Base-by-base conservation (phyloP, 768 basidiomycete species). In the Phanerochaete sordida region DNA sequence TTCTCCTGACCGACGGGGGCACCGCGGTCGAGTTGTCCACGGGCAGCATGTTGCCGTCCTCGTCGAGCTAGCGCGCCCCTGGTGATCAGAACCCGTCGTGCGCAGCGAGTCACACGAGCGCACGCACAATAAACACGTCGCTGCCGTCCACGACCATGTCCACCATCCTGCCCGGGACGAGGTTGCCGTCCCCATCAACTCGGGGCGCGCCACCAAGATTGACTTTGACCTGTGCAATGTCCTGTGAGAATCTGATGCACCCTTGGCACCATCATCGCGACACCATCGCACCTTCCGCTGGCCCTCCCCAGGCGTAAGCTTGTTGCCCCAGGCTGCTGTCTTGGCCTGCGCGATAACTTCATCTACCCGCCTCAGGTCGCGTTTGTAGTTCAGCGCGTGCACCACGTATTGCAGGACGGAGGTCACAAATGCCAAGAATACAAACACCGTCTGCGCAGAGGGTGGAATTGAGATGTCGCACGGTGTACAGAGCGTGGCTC, bases 351-450 rank as follows among this genome's bases (percentile, higher is more conserved):
- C 65, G 4, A 83, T 74, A 64, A 89, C 82, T 44, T 73, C 70
- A 35, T 87, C 83, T 39, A 99, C 84, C 33, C 88, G 84, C 47
- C 75, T 76, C 49, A 90, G 67, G 68, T 97, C 92, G 30, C 82
- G 82, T 61, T 77, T 84, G 73, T 92, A 87, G 70, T 90, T 95
- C 63, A 96, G 75, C 56, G 75, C 76, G 64, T 93, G 91, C 51
- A 95, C 82, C 27, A 95, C 62, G 65, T 90, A 88, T 72, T 99
- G 96, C 68, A 97, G 72, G 3, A 77, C 80, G n/a, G 89, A 89
- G 0, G 94, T 88, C 39, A 97, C 74, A 46, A 91, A 60, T 12
- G 79, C 77, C 68, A 99, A 77, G 79, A 98, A 98, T 15, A 81
- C 68, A 54, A 90, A 64, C 30, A 96, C 95, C 31, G 82, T 78